Evolutionary conservation across 805 yeast species (phyloP).

Genomic region (Myxozyma kluyveri): DNA sequence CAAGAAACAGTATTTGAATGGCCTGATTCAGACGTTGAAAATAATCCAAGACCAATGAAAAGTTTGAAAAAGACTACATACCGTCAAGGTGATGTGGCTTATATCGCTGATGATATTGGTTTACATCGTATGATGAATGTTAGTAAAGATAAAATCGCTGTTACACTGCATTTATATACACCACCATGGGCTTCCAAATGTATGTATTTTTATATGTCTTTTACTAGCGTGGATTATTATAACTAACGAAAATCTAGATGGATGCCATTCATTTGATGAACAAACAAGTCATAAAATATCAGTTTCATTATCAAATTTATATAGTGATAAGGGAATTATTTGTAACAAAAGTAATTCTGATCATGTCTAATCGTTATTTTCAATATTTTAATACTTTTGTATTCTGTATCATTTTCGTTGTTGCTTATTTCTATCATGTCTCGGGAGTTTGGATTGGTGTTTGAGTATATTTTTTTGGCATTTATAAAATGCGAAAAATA

Average conservation of each 20-base stretch:
- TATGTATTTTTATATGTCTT: slow-evolving; percentile 46
- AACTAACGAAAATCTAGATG: slow-evolving; percentile 26
- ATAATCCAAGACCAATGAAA: slow-evolving; percentile 30
- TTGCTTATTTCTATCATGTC: too few species aligned
- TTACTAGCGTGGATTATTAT: slow-evolving; percentile 30
- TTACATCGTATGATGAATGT: slow-evolving; percentile 61
- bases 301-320: slow-evolving; percentile 50
- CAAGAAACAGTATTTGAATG: slow-evolving; percentile 56
- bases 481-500: too few species aligned
- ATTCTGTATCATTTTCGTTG: too few species aligned
- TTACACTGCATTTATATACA: slow-evolving; percentile 69
- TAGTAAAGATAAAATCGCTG: slow-evolving; percentile 45
- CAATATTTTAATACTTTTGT: too few species aligned
- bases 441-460: too few species aligned
- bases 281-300: slow-evolving; percentile 41
- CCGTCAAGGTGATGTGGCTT: slow-evolving; percentile 49
- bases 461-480: too few species aligned
- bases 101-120: slow-evolving; percentile 65
- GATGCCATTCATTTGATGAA: slow-evolving; percentile 47
- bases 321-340: slow-evolving; percentile 57
- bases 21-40: slow-evolving; percentile 40
- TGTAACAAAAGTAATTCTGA: slow-evolving; percentile 6
- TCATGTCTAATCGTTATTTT: slow-evolving; percentile 9
- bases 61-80: slow-evolving; percentile 35
- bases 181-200: slow-evolving; percentile 70